phyloP scores from a whole-genome alignment of 2,329 filamentous ascomycete genomes.

The Zymoseptoria ardabiliae region DNA sequence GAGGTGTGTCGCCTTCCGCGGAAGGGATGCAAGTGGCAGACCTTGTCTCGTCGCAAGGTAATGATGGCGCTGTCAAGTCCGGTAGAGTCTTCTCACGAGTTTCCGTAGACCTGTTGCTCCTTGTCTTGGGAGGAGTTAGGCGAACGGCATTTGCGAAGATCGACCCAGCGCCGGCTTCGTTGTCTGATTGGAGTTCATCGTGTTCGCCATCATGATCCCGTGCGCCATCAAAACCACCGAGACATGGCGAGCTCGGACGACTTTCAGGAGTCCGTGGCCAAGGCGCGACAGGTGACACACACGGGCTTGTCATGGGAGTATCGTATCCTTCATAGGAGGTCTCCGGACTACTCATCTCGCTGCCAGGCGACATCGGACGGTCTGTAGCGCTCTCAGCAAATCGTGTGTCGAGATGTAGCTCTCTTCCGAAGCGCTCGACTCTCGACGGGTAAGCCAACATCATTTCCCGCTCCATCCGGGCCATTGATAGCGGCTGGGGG shows the following conservation, averaged over 20 bases:
- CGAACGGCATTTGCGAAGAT: not conserved
- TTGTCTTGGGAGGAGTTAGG: not conserved
- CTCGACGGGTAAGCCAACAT: not conserved
- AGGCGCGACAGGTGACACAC: constrained; percentile 5
- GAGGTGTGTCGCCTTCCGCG: not conserved
- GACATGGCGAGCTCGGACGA: not conserved
- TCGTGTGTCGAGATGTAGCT: constrained; percentile 4
- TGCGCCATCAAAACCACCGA: constrained; percentile 2
- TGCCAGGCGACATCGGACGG: not conserved
- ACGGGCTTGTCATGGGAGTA: constrained; percentile 16
- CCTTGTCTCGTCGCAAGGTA: not conserved
- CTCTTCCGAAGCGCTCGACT: not conserved
- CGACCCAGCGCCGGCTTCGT: not conserved
- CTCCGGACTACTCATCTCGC: not conserved
- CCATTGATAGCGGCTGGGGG: not conserved
- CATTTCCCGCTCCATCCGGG: not conserved
- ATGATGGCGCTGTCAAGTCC: not conserved
- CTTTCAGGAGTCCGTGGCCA: not conserved
- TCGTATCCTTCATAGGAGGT: constrained; percentile 4
- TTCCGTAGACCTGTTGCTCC: not conserved
- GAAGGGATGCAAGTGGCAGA: not conserved
- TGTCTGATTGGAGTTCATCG: not conserved
- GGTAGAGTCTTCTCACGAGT: not conserved
- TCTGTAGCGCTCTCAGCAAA: not conserved
- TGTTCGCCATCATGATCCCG: not conserved